These are phyloP conservation scores for Pisolithus thermaeus DNA, from an alignment of 1,284 basidiomycete species.

Conservation along the genomic window DNA sequence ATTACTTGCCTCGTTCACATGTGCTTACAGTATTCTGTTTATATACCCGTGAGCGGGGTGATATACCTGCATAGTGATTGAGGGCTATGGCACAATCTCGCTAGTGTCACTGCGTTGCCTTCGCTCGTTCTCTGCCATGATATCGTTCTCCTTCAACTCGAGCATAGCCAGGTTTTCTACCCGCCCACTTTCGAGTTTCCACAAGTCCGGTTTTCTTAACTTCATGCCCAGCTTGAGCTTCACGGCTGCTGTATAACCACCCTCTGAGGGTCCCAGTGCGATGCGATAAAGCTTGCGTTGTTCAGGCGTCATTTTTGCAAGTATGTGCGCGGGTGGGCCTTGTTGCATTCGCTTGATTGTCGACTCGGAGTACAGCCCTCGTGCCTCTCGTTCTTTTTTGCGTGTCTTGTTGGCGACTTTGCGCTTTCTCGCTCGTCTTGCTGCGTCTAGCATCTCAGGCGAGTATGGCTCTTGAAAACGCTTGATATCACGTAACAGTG, in stretches of 20 bases:
- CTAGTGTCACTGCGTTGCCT: conserved; percentile 9
- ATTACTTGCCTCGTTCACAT: no score
- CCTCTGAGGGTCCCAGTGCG: conserved; percentile 49
- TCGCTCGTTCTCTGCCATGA: conserved; percentile 36
- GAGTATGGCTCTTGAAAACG: conserved; percentile 42
- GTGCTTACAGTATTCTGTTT: no score
- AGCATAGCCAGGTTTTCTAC: conserved; percentile 32
- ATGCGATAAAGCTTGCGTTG: conserved; percentile 43
- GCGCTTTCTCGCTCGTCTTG: conserved; percentile 51
- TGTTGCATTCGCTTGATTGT: conserved; percentile 42
- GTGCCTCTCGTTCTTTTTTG: conserved; percentile 50
- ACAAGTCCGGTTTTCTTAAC: conserved; percentile 38
- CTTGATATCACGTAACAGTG: conserved; percentile 33
- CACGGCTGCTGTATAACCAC: conserved; percentile 50
- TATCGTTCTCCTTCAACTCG: conserved; percentile 29
- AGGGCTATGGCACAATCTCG: not conserved
- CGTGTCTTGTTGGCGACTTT: conserved; percentile 58
- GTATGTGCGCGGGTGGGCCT: conserved; percentile 58
- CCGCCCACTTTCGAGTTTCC: conserved; percentile 41
- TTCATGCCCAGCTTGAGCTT: conserved; percentile 41
- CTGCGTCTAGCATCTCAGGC: conserved; percentile 39
- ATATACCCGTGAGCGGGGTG: not conserved
- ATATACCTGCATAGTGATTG: not conserved
- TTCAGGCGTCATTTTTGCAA: conserved; percentile 44
- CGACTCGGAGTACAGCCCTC: conserved; percentile 49